These are phyloP conservation scores for Acanthamoeba royreba DNA, from an alignment of 208 protist species.

Conservation along the genomic window DNA sequence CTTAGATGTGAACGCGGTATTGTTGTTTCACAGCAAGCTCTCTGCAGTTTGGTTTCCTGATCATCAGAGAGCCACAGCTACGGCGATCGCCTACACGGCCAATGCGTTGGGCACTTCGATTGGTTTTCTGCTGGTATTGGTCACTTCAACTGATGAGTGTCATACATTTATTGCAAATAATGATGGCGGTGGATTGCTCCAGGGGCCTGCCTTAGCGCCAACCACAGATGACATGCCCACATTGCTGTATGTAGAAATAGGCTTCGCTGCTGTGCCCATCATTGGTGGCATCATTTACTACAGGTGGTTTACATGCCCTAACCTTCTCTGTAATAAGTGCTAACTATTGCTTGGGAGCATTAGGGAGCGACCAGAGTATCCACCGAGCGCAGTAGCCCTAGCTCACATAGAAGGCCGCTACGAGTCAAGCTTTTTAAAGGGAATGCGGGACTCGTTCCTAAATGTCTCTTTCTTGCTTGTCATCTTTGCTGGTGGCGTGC, in stretches of 20 bases:
- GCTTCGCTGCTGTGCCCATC: background rate
- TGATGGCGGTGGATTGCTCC: background rate
- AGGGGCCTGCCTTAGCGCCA: background rate
- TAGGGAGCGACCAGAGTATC: background rate
- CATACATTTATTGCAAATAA: background rate
- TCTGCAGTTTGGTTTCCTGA: background rate
- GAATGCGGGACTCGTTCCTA: background rate
- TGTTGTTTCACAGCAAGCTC: background rate
- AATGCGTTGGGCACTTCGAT: background rate
- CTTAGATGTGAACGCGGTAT: background rate
- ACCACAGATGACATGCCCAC: background rate
- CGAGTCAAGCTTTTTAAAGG: background rate
- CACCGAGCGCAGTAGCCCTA: background rate
- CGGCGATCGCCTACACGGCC: background rate
- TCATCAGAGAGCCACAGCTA: background rate
- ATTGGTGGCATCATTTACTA: slow-evolving; percentile 30
- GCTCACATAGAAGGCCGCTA: background rate
- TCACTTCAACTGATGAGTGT: background rate
- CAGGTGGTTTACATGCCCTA: background rate
- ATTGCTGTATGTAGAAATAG: background rate
- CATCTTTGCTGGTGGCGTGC: background rate
- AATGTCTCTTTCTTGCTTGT: background rate
- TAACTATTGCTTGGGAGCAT: too few relatives aligned
- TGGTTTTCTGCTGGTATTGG: background rate
- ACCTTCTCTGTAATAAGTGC: background rate